Base-by-base conservation (phyloP, 2,329 filamentous ascomycete genomes). In the Gaeumannomyces sp. region DNA sequence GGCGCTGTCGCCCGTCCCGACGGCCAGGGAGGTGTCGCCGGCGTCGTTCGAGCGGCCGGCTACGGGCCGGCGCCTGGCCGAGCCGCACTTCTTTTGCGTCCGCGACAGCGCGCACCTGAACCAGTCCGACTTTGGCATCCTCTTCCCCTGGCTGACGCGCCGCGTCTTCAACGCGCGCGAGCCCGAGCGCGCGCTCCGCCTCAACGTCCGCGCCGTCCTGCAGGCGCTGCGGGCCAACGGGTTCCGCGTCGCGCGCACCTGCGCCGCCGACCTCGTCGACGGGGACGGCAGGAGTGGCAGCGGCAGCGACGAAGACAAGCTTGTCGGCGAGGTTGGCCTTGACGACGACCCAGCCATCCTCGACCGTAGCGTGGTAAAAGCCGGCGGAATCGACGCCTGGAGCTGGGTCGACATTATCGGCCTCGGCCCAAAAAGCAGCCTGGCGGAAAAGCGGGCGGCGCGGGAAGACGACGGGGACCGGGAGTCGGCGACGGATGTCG, bases 91-190 rank as follows among this genome's bases (percentile, higher is more conserved):
- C 71, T 96, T 91, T 77, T 94, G 91, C 73, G 87, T 91, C 3
- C 74, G 81, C 19, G 80, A 84, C 59, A 90, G 88, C n/a, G 91
- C 92, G 0, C 92, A 96, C 73, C 82, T 96, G 31, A 91, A 85
- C 65, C 92, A 96, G 75, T 90, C 87, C 27, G 92, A 96, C 72
- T 96, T 95, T 70, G 92, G 90, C 50, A 78, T 95, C 29, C 77
- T 96, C 28, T 96, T 96, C 72, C 91, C 91, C 0, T 90, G 88
- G 83, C 70, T 88, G 60, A 86, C 84, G 11, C 83, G 81, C 70
- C 81, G 80, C 69, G 80, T 88, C 11, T 85, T 87, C 68, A 80
- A 80, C 2, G 82, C 83, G 0, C 81, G 83, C 60, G 79, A 85
- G 63, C 86, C 86, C 0, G 85, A 87, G 71, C 79, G 85, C 16